Evolutionary conservation across 108 stramenopile genomes (phyloP), one percentile per base, ranked within the genome.

Genomic region (Schizochytrium sp.): DNA sequence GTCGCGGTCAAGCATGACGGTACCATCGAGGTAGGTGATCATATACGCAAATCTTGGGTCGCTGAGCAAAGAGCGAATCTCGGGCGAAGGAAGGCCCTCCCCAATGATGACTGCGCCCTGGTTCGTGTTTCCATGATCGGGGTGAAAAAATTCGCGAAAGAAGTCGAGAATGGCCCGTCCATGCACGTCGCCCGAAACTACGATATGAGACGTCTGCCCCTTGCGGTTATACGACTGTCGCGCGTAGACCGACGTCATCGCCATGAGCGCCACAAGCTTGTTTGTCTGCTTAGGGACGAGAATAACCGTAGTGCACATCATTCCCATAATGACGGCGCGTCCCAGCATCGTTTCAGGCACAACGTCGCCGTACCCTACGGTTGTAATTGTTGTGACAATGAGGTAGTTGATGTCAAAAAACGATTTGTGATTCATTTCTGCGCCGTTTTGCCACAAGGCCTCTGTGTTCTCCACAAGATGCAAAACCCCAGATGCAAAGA

Each of bases 11-110:
- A 16, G 5, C 87, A 89, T 87, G 21, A 87, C 87, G 44, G 8
- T 87, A 5, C 89, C 89, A n/a, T 89, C 89, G 58, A 89, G 60
- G 55, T 89, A 89, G 19, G 83, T 87, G 18, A 87, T 28, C 76
- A 71, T 72, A 14, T 45, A 19, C 45, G 76, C 58, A 45, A 55
- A 87, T 19, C 57, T 53, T 12, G 89, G 88, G 88, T 60, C 29
- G 19, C 44, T 44, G 6, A 88, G 63, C 60, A 88, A 44, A 5
- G 21, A 69, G 29, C 25, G 57, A 4, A 89, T 34, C 51, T 89
- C 58, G 23, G 60, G 60, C 41, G 87, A 60, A 5, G 89, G 83
- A 5, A 44, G 59, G 5, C 83, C 87, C 19, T 44, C 55, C 5
- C 71, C 89, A 16, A 89, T 25, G 51, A 89, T 72, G 10, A 89